These are phyloP conservation scores for Volvariella volvacea DNA, from an alignment of 1,284 basidiomycete genomes.

Conservation along the genomic window DNA sequence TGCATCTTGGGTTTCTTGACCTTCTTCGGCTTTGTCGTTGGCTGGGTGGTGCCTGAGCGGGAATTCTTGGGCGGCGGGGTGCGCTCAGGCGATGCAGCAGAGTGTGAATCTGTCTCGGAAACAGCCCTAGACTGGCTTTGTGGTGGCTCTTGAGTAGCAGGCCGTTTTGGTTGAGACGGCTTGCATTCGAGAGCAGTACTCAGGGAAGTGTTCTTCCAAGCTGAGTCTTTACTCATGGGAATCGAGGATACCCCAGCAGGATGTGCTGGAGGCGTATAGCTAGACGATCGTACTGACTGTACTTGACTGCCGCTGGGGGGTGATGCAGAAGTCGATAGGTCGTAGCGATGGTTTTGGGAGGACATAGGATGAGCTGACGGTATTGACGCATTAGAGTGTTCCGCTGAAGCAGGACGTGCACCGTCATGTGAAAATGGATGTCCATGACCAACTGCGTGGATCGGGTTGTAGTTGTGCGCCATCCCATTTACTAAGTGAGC, in stretches of 20 bases:
- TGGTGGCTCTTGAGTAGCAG: constrained; percentile 6
- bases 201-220: constrained; percentile 8
- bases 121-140: constrained; percentile 3
- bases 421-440: no score
- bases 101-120: constrained; percentile 5
- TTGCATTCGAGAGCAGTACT: not conserved
- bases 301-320: no score
- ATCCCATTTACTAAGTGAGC: no score
- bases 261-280: not conserved
- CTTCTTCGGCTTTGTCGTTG: constrained; percentile 15
- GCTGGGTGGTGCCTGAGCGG: not conserved
- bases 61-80: not conserved
- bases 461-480: no score
- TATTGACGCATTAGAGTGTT: no score
- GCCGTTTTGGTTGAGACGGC: not conserved
- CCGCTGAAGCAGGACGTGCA: no score
- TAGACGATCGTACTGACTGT: no score
- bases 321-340: no score
- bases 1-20: constrained; percentile 49
- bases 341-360: no score
- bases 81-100: not conserved
- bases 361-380: no score
- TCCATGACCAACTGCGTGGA: no score
- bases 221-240: constrained; percentile 15
- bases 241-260: constrained; percentile 11